Conservation (phyloP, 139 green algal species). For the Diplosphaera chodatii region DNA sequence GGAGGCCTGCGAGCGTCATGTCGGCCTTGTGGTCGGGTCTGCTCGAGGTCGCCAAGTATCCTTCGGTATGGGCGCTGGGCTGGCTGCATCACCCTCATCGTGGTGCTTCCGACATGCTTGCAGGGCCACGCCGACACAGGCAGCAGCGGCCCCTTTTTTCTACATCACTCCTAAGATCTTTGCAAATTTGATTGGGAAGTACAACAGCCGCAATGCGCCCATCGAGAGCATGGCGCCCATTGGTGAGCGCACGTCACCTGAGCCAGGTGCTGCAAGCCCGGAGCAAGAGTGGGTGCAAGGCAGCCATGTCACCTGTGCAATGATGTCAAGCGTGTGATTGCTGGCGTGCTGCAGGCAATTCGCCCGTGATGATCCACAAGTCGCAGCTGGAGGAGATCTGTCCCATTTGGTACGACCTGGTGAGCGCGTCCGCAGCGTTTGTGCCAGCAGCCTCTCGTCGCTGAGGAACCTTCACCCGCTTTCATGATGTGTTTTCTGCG, state of each 20-base stretch:
- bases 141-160: conserved; percentile 67
- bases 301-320: too few species aligned
- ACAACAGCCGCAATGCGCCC: conserved; percentile 23
- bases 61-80: too few species aligned
- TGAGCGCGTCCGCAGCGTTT: background rate
- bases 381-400: conserved; percentile 42
- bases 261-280: background rate
- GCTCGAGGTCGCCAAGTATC: background rate
- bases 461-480: too few species aligned
- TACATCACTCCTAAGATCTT: conserved; percentile 58
- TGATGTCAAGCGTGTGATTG: too few species aligned
- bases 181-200: conserved; percentile 26
- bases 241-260: conserved; percentile 11
- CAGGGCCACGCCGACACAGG: conserved; percentile 24
- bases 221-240: conserved; percentile 37
- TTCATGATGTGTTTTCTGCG: too few species aligned
- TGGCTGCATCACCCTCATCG: too few species aligned
- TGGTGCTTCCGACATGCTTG: conserved; percentile 12
- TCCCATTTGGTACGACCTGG: conserved; percentile 40
- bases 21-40: too few species aligned
- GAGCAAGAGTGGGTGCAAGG: too few species aligned
- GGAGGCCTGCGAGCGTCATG: background rate
- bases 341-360: conserved; percentile 32
- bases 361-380: conserved; percentile 54
- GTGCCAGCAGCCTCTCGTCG: too few species aligned